These are phyloP conservation scores for Phalaenopsis aphrodite DNA, from an alignment of 106 monocot genomes.

Conservation along the genomic window DNA sequence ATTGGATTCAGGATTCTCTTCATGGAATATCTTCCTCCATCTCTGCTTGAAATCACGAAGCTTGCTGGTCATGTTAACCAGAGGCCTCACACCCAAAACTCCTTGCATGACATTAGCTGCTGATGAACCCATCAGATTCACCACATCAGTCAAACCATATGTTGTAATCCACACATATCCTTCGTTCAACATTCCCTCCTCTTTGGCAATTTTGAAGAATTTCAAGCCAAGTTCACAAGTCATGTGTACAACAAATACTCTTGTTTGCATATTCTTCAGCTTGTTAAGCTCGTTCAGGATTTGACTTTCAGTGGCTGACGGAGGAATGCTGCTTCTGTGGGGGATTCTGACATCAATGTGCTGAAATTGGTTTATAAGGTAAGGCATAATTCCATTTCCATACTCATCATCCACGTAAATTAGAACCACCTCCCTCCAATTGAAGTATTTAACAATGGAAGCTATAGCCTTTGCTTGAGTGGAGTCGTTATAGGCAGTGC, in stretches of 20 bases:
- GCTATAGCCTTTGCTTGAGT: constrained; percentile 54
- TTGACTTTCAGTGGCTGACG: constrained; percentile 23
- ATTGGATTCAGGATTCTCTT: constrained; percentile 12
- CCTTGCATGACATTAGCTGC: constrained; percentile 53
- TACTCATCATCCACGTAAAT: constrained; percentile 58
- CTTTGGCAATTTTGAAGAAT: constrained; percentile 31
- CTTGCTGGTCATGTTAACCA: constrained; percentile 11
- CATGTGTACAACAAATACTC: constrained; percentile 72
- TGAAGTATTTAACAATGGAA: constrained; percentile 39
- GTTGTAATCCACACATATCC: constrained; percentile 68
- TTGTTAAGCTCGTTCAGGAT: constrained; percentile 28
- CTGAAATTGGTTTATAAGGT: constrained; percentile 46
- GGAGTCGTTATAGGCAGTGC: constrained; percentile 44
- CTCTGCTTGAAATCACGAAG: constrained; percentile 30
- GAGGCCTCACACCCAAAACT: constrained; percentile 51
- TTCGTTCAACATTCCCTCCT: constrained; percentile 46
- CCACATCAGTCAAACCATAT: constrained; percentile 40
- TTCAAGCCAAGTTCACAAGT: constrained; percentile 22
- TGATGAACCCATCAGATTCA: constrained; percentile 26
- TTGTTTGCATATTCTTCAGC: constrained; percentile 34
- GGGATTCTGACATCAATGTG: constrained; percentile 32
- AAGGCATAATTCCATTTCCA: constrained; percentile 42
- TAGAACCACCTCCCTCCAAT: constrained; percentile 59
- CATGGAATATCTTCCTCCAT: constrained; percentile 28
- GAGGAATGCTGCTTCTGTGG: constrained; percentile 30